Conservation (phyloP, 1,139 yeast species). For the Debaryomyces robertsiae region DNA sequence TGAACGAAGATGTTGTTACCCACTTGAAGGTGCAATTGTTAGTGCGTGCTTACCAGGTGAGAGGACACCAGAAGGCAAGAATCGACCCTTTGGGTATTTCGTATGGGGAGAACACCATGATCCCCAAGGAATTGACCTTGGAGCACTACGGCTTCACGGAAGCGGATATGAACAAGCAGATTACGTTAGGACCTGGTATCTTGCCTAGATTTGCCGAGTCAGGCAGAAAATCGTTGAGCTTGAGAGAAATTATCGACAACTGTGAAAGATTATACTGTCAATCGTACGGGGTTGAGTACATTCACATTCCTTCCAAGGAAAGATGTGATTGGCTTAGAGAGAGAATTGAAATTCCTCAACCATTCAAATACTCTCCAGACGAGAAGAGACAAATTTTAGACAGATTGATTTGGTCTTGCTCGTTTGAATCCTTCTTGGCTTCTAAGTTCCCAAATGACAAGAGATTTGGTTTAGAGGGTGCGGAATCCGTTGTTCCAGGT, state of each 20-base stretch:
- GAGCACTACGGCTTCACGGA: slow-evolving; percentile 92
- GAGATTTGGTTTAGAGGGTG: slow-evolving; percentile 98
- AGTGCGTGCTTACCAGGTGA: slow-evolving; percentile 97
- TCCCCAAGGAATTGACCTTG: slow-evolving; percentile 85
- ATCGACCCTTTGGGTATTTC: slow-evolving; percentile 93
- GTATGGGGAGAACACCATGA: slow-evolving; percentile 64
- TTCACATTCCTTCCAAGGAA: slow-evolving; percentile 93
- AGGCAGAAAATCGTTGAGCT: slow-evolving; percentile 65
- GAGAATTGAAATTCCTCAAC: slow-evolving; percentile 89
- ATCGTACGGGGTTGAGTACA: slow-evolving; percentile 90
- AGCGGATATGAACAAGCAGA: slow-evolving; percentile 77
- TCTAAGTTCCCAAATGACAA: slow-evolving; percentile 98
- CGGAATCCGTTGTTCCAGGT: slow-evolving; percentile 95
- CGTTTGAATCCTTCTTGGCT: slow-evolving; percentile 88
- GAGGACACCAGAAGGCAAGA: slow-evolving; percentile 95
- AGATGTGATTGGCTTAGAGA: slow-evolving; percentile 99
- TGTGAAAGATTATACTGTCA: slow-evolving; percentile 89
- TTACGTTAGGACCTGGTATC: slow-evolving; percentile 96
- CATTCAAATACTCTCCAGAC: slow-evolving; percentile 80
- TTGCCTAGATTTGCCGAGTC: slow-evolving; percentile 83
- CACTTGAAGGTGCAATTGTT: slow-evolving; percentile 95
- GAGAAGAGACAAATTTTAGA: slow-evolving; percentile 96
- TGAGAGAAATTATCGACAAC: slow-evolving; percentile 73
- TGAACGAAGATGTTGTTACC: slow-evolving; percentile 68
- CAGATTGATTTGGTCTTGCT: slow-evolving; percentile 94